Evolutionary conservation across 2,329 filamentous ascomycete genomes (phyloP).

Genomic region (Calonectria fujianensis): DNA sequence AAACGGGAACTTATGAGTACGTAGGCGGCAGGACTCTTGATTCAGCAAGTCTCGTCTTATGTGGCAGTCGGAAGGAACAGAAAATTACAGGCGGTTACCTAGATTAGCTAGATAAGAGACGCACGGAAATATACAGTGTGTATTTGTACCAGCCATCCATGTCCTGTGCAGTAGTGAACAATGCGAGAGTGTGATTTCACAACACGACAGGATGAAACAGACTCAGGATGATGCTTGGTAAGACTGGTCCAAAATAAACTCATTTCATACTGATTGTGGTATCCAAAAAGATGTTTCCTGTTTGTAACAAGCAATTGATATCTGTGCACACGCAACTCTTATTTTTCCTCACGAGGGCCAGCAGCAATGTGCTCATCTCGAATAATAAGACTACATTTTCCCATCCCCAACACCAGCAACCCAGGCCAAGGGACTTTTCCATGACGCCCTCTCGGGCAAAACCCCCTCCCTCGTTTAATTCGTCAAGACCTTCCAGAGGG

Average conservation of each 20-base stretch:
- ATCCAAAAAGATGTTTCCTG: conserved; percentile 22
- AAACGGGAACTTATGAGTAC: background rate
- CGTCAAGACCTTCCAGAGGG: conserved; percentile 81
- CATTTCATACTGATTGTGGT: conserved; percentile 16
- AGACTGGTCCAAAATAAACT: background rate
- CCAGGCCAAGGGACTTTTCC: conserved; percentile 4
- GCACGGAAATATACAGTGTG: conserved; percentile 30
- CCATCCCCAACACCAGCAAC: conserved; percentile 50
- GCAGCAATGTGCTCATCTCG: conserved; percentile 11
- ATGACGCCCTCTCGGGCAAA: conserved; percentile 13
- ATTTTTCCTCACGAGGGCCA: conserved; percentile 5
- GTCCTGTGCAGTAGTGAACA: background rate
- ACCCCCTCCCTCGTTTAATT: conserved; percentile 52
- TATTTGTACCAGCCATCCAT: conserved; percentile 18
- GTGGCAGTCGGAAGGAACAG: conserved; percentile 6
- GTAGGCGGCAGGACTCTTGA: background rate
- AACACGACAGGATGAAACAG: background rate
- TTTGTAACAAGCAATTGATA: conserved; percentile 14
- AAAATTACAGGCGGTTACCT: background rate
- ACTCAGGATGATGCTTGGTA: background rate
- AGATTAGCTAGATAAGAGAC: conserved; percentile 22
- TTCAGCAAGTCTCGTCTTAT: background rate
- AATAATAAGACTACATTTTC: conserved; percentile 57
- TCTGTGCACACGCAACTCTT: background rate
- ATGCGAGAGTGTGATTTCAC: background rate